Evolutionary conservation across 2,329 filamentous ascomycete species (phyloP).

Genomic region (Verticillium klebahnii): DNA sequence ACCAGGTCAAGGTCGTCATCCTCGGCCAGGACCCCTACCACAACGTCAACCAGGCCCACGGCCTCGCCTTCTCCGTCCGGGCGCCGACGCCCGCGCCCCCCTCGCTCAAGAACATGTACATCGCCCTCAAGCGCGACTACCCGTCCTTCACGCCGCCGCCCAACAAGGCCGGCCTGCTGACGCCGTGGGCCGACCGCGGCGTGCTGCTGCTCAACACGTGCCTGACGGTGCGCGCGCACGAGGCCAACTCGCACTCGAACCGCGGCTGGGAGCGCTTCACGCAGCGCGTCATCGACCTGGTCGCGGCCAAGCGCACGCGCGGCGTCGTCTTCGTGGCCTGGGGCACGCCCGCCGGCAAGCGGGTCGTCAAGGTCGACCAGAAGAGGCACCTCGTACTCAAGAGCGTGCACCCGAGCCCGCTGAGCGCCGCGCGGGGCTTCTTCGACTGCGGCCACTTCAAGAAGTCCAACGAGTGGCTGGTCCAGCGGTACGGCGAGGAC

Average conservation of each 20-base stretch:
- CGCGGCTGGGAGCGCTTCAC: slow-evolving; percentile 93
- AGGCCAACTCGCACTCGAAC: slow-evolving; percentile 79
- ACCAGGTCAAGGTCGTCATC: slow-evolving; percentile 86
- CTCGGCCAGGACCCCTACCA: slow-evolving; percentile 97
- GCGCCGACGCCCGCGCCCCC: slow-evolving; percentile 85
- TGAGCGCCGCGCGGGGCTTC: slow-evolving; percentile 79
- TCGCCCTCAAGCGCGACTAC: slow-evolving; percentile 81
- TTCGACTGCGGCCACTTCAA: slow-evolving; percentile 80
- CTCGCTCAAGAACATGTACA: slow-evolving; percentile 92
- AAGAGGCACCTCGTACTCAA: slow-evolving; percentile 77
- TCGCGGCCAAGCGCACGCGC: slow-evolving; percentile 67
- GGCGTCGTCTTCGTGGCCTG: slow-evolving; percentile 96
- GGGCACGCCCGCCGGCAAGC: slow-evolving; percentile 79
- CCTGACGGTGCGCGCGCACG: slow-evolving; percentile 84
- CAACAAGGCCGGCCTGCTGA: slow-evolving; percentile 76
- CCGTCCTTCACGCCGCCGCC: slow-evolving; percentile 71
- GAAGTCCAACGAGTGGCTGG: slow-evolving; percentile 81
- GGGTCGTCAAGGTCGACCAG: slow-evolving; percentile 68
- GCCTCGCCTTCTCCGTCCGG: slow-evolving; percentile 90
- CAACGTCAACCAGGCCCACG: slow-evolving; percentile 91
- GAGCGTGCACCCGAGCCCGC: slow-evolving; percentile 87
- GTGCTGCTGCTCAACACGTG: slow-evolving; percentile 94
- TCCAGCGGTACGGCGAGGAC: slow-evolving; percentile 70
- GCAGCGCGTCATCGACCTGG: slow-evolving; percentile 83
- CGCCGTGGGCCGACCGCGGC: slow-evolving; percentile 88